These are phyloP conservation scores for Candida railenensis DNA, from an alignment of 805 yeast genomes.

Conservation along the genomic window DNA sequence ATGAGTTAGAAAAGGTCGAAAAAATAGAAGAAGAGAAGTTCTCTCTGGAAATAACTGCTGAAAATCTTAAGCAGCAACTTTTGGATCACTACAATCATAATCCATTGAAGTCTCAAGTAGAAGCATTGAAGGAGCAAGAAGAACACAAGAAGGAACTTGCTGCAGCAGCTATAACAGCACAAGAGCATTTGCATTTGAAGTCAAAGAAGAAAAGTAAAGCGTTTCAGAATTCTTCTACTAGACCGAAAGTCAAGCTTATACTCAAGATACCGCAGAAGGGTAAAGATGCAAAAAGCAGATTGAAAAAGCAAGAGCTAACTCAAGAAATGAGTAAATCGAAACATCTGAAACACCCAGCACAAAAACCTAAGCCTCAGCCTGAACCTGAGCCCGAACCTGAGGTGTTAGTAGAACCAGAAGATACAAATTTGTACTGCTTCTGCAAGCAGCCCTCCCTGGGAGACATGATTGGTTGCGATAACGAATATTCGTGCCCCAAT, in stretches of 20 bases:
- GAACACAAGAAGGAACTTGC: conserved; percentile 5
- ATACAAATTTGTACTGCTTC: conserved; percentile 63
- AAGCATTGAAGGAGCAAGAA: conserved; percentile 34
- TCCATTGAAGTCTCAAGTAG: conserved; percentile 38
- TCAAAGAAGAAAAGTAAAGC: conserved; percentile 12
- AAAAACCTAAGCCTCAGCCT: neutral
- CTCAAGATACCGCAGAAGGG: conserved; percentile 1
- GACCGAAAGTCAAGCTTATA: conserved; percentile 1
- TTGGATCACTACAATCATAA: conserved; percentile 31
- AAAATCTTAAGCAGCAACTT: conserved; percentile 27
- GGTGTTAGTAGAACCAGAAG: conserved; percentile 8
- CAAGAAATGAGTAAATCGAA: neutral
- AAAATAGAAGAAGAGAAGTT: conserved; percentile 9
- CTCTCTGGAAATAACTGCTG: no score
- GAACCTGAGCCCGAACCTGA: conserved; percentile 5
- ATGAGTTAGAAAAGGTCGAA: neutral
- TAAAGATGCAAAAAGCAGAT: neutral
- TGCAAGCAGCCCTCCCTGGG: conserved; percentile 95
- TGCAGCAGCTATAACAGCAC: neutral
- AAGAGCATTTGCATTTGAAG: neutral
- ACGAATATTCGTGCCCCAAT: conserved; percentile 41
- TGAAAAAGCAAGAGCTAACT: neutral
- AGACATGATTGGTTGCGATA: conserved; percentile 95
- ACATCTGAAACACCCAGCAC: conserved; percentile 4
- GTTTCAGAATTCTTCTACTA: conserved; percentile 11